Evolutionary conservation across 371 early-diverging fungal genomes (phyloP), one percentile per base, ranked within the genome.

Genomic region (Apophysomyces variabilis): DNA sequence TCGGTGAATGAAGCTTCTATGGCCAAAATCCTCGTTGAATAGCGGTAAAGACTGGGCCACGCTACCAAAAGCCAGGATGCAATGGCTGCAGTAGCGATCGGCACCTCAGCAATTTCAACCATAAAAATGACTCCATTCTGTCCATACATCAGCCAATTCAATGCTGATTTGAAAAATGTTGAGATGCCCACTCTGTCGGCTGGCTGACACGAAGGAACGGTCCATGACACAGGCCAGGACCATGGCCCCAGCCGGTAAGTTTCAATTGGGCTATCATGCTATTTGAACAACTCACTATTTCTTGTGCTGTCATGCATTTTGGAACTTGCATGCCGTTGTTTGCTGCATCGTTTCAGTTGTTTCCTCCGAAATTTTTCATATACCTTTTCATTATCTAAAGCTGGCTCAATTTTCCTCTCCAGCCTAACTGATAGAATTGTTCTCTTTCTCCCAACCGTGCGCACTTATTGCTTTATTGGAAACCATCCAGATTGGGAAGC

Each of bases 181-280:
- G n/a, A 46, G 14, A 46, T 16, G n/a, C 1, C 47, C 47, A 46
- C 47, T 46, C 6, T 46, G 47, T 46, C n/a, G 5, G 47, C 47
- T 46, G 7, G n/a, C 47, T 46, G 47, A 46, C 47, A 46, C 47
- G 47, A 46, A 12, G 47, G 5, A n/a, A 46, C n/a, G 47, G 47
- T 16, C 1, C 47, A 11, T 46, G 47, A 5, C n/a, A 46, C 16
- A 46, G 3, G 5, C 47, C 47, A 46, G 47, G 47, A 46, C 47
- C 47, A 46, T 3, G 41, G 41, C 3, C 41, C 13, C 41, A 3
- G 3, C 41, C 41, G 41, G 41, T 41, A 41, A 41, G 13, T 41
- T 41, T 9, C 7, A 41, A 41, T 9, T 9, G 13, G 13, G 41
- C 41, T 9, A 7, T 41, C 11, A 41, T 41, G 41, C 2, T 12